phyloP scores from a whole-genome alignment of 257 asterid species.

The Cynanchum wilfordii region DNA sequence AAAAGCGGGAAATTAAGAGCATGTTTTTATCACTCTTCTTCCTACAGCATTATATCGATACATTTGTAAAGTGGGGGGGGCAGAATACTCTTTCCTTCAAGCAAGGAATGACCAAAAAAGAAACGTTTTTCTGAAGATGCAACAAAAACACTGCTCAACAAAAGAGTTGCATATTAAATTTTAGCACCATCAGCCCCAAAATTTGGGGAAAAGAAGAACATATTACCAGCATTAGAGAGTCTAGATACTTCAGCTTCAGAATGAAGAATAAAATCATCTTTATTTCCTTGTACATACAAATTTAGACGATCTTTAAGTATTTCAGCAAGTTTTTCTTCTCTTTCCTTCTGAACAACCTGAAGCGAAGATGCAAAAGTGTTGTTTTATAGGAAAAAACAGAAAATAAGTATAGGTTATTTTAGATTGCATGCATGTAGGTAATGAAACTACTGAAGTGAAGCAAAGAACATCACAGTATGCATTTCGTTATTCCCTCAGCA shows the following conservation, averaged over 20 bases:
- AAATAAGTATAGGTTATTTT: neutral
- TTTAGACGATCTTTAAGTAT: conserved; percentile 74
- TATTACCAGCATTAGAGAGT: conserved; percentile 87
- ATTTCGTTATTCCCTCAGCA: neutral
- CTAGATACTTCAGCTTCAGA: conserved; percentile 83
- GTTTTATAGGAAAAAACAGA: conserved; percentile 1
- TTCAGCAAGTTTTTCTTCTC: conserved; percentile 92
- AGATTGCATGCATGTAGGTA: neutral
- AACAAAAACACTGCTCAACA: neutral
- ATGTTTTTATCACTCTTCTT: too few species aligned
- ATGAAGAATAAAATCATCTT: conserved; percentile 63
- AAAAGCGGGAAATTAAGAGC: neutral
- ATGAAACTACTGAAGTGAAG: neutral
- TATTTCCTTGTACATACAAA: conserved; percentile 83
- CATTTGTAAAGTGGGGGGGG: neutral
- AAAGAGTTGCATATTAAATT: conserved; percentile 23
- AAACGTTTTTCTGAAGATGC: neutral
- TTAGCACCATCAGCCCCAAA: neutral
- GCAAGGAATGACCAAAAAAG: neutral
- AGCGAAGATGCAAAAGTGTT: conserved; percentile 19
- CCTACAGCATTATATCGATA: too few species aligned
- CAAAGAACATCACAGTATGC: neutral
- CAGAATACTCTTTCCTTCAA: neutral
- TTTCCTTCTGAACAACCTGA: conserved; percentile 81
- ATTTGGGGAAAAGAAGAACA: neutral